Evolutionary conservation across 2,329 filamentous ascomycete genomes (phyloP).

Genomic region (Ceratocystis alfenasii): DNA sequence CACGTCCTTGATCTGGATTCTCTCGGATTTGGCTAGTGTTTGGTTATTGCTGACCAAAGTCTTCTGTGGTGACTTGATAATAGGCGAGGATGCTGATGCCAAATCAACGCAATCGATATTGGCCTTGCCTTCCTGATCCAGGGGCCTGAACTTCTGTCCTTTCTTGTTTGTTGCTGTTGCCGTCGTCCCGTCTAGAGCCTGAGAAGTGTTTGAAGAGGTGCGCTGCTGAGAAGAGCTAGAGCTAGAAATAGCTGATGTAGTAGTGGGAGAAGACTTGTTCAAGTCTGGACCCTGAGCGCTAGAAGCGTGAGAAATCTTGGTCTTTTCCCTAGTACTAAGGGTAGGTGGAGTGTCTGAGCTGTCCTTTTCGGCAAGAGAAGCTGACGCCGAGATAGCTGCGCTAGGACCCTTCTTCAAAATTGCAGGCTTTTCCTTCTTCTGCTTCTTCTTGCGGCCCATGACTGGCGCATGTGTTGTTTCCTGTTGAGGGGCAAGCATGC

Average conservation of each 20-base stretch:
- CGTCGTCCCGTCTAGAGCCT: conserved; percentile 9
- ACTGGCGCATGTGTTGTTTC: conserved; percentile 54
- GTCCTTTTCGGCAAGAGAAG: neutral
- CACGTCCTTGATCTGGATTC: conserved; percentile 27
- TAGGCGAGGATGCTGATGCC: neutral
- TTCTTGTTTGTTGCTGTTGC: conserved; percentile 16
- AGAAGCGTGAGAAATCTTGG: neutral
- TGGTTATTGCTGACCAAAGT: neutral
- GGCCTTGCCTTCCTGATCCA: neutral
- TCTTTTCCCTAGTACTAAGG: neutral
- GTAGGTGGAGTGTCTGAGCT: neutral
- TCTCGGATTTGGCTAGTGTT: conserved; percentile 27
- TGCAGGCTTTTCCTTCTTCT: conserved; percentile 56
- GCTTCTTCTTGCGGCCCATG: conserved; percentile 70
- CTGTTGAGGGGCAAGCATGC: conserved; percentile 40
- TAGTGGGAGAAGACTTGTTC: neutral
- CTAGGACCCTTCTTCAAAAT: conserved; percentile 24
- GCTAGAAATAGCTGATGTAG: neutral
- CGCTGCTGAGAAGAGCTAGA: neutral
- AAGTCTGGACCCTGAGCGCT: neutral
- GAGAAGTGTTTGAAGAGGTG: neutral
- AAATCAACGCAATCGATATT: neutral
- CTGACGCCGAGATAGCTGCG: conserved; percentile 19
- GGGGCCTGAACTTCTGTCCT: conserved; percentile 12
- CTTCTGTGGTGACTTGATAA: conserved; percentile 16